Base-by-base conservation (phyloP, 345 rosid species). In the Kandelia obovata region DNA sequence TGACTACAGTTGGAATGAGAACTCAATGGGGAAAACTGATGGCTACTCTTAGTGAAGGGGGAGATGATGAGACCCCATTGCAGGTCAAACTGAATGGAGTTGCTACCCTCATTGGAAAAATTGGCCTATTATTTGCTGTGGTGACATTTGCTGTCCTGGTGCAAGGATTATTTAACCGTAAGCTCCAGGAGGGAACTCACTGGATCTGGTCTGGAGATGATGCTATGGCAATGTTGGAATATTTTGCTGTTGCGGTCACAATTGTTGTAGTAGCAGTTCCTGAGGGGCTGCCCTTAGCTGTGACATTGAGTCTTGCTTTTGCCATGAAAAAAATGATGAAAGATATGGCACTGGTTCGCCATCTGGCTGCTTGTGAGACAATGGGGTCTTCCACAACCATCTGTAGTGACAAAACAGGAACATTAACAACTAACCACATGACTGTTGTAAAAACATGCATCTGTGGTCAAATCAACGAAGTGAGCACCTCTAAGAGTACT, bases 311-410 rank as follows among this genome's bases (percentile, higher is more conserved):
- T 62, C 94, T 93, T 70, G 98, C 98, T 17, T 93, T 93, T 69
- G 96, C 98, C 17, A 89, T 91, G 98, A 93, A 93, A 82, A 93
- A 91, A 70, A 93, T 91, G 98, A 93, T 91, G 98, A 93, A 93
- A 34, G 98, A 93, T 65, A 93, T 85, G 75, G 96, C 98, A 31
- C 92, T 91, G 7, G 96, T 93, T 13, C 79, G 97, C 2, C 89
- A 93, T 74, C 82, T 93, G 47, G 98, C 96, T 9, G 98, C 98
- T 62, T 93, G 98, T 71, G 97, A 89, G 81, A 93, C 98, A 4
- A 93, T 93, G 98, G 98, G 98, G 51, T 93, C 98, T 13, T 89
- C 91, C 27, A 89, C 98, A 5, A 89, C 84, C n/a, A 91, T 91
- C 66, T 93, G 97, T 46, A 93, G 98, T 7, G 98, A 91, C 72